Conservation (phyloP, 148 eudicot genomes). For the Cornus florida region DNA sequence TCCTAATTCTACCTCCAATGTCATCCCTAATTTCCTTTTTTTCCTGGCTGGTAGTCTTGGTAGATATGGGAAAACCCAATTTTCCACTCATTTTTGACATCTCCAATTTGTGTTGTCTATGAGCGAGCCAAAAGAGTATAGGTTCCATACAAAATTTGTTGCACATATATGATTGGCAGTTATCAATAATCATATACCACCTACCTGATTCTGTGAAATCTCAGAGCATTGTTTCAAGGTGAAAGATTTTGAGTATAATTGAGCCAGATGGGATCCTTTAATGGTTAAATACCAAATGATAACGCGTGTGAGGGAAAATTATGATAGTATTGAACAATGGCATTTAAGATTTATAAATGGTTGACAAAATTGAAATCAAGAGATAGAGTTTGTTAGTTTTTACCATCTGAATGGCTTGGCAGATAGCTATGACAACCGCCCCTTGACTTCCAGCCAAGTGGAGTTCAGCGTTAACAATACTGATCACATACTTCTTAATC, state of each 20-base stretch:
- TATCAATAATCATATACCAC: too few species aligned
- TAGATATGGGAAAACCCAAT: background rate
- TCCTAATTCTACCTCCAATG: background rate
- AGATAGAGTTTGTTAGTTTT: background rate
- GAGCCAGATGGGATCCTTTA: background rate
- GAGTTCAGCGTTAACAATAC: constrained; percentile 18
- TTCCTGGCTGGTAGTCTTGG: background rate
- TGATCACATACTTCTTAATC: constrained; percentile 3
- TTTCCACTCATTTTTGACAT: background rate
- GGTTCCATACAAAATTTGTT: background rate
- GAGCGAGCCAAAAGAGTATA: background rate
- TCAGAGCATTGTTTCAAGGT: background rate
- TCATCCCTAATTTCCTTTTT: background rate
- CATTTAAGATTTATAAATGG: background rate
- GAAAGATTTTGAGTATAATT: background rate
- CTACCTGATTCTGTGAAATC: too few species aligned
- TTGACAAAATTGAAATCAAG: background rate
- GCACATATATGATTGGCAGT: too few species aligned
- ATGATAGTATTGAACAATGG: background rate
- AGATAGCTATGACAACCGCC: constrained; percentile 85
- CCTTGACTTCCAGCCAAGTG: constrained; percentile 99
- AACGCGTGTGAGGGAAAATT: background rate
- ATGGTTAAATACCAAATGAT: background rate
- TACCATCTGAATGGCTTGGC: constrained; percentile 94
- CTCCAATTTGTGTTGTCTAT: background rate